Conservation (phyloP, 257 asterid genomes). For the Scutellaria barbata region DNA sequence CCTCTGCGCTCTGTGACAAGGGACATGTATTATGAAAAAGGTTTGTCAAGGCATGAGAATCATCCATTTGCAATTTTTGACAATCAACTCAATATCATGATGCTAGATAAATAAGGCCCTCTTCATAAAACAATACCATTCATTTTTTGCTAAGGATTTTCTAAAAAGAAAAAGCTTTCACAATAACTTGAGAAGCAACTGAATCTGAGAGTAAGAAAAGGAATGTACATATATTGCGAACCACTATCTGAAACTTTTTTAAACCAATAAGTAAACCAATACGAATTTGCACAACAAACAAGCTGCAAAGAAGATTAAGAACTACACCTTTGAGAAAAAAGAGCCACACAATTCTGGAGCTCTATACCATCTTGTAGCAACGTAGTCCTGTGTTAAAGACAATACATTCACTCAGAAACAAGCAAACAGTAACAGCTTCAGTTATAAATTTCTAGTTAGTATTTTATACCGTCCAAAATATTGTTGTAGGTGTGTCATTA, state of each 20-base stretch:
- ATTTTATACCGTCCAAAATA: constrained; percentile 89
- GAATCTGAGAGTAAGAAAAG: background rate
- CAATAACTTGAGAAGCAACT: constrained; percentile 3
- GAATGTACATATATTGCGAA: background rate
- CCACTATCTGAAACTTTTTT: background rate
- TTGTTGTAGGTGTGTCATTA: constrained; percentile 84
- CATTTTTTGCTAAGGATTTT: background rate
- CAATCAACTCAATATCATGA: constrained; percentile 5
- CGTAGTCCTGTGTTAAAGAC: constrained; percentile 66
- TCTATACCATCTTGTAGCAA: constrained; percentile 93
- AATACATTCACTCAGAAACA: constrained; percentile 16
- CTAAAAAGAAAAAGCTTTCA: background rate
- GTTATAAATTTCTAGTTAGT: constrained; percentile 5
- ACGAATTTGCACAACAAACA: constrained; percentile 19
- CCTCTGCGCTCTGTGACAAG: background rate
- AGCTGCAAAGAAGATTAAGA: constrained; percentile 10
- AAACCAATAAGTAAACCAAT: background rate
- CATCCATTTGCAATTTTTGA: constrained; percentile 11
- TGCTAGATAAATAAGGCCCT: constrained; percentile 23
- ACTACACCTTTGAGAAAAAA: constrained; percentile 76
- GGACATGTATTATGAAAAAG: background rate
- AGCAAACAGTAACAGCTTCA: background rate
- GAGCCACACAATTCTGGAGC: constrained; percentile 94
- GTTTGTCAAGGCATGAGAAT: constrained; percentile 7
- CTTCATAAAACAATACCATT: constrained; percentile 9